Evolutionary conservation across 2,329 filamentous ascomycete genomes (phyloP), one percentile per base, ranked within the genome.

Genomic region (Lachnellula subtilissima): DNA sequence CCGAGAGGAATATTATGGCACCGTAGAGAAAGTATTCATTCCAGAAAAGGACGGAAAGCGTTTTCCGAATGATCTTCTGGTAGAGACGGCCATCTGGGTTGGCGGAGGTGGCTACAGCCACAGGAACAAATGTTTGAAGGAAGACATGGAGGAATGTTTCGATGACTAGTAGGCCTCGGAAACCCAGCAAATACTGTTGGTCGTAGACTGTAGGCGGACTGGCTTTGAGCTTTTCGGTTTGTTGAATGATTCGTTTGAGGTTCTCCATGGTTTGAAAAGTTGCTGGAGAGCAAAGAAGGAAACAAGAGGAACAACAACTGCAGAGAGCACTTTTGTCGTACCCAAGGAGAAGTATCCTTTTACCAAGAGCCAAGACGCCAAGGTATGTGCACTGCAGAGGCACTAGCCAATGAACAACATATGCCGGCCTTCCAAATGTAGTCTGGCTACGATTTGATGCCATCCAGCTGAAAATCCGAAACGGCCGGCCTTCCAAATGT

Each of bases 1-100:
- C 75, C 3, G 74, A 76, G 19, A 79, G 66, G 23, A 77, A 67
- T 57, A 79, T 72, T 63, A 78, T 71, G 66, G 71, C 73, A 22
- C 73, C 73, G 64, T 74, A 74, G 52, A 78, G 72, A 55, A 78
- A 65, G 35, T 71, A 70, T 36, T 73, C 68, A 57, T 78, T 76
- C 73, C 74, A 77, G 55, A 76, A 71, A 4, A 78, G 64, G 14
- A 76, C 72, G 0, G 73, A 74, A 42, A 78, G 67, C 2, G 73
- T 70, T 55, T 77, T 75, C 49, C 75, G 72, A 32, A 78, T 62
- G 28, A 75, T 63, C 15, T 67, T 61, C 62, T 76, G 73, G 55
- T 74, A 75, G 12, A 63, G 52, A 2, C 72, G 71, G 0, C 74
- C 73, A n/a, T 67, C 50, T 9, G 66, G 59, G 50, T 72, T 70